Evolutionary conservation across 2,329 filamentous ascomycete species (phyloP).

Genomic region (Trichoderma hamatum): DNA sequence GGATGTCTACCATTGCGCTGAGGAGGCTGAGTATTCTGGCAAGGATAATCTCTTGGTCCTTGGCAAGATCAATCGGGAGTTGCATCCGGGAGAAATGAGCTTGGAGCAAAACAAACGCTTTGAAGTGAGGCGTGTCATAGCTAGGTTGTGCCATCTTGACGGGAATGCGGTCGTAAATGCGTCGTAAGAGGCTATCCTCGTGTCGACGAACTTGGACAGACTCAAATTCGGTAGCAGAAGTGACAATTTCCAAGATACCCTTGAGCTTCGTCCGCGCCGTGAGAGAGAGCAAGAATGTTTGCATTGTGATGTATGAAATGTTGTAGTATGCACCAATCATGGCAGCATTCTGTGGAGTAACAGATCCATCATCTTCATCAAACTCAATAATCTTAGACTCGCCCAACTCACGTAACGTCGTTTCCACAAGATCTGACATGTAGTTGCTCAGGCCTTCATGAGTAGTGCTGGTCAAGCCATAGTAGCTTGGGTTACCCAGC

Average conservation of each 20-base stretch:
- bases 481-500: constrained; percentile 94
- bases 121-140: constrained; percentile 96
- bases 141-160: constrained; percentile 90
- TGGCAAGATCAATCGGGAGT: constrained; percentile 89
- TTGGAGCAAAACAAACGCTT: constrained; percentile 94
- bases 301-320: constrained; percentile 99
- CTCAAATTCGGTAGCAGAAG: constrained; percentile 95
- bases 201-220: constrained; percentile 91
- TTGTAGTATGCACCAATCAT: constrained; percentile 99
- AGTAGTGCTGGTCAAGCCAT: constrained; percentile 83
- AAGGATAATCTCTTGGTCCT: constrained; percentile 89
- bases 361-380: constrained; percentile 88
- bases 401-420: constrained; percentile 83
- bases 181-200: constrained; percentile 82
- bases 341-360: constrained; percentile 88
- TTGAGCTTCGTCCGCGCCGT: constrained; percentile 91
- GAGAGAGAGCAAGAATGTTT: constrained; percentile 92
- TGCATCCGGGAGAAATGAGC: constrained; percentile 98
- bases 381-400: constrained; percentile 96
- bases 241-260: constrained; percentile 94
- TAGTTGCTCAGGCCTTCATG: constrained; percentile 93
- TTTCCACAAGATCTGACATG: constrained; percentile 92
- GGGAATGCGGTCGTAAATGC: constrained; percentile 91
- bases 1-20: constrained; percentile 89
- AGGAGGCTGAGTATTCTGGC: constrained; percentile 84